Evolutionary conservation across 1,284 basidiomycete species (phyloP).

Genomic region (Golubevia pallescens): DNA sequence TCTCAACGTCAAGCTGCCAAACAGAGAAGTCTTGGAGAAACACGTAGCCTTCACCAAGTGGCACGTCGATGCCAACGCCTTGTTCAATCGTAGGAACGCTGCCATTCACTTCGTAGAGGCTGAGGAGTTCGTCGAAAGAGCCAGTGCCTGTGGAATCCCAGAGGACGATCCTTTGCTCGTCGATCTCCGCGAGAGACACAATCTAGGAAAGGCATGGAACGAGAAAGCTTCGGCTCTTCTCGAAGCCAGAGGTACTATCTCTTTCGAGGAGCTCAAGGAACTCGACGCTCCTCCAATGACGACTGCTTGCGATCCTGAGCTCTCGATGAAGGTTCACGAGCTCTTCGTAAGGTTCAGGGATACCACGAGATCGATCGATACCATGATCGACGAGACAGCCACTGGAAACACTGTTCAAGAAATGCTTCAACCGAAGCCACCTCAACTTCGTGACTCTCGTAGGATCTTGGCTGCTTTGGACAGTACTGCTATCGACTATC

Average conservation of each 20-base stretch:
- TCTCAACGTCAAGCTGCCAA: constrained; percentile 78
- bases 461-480: neutral
- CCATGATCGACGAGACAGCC: constrained; percentile 74
- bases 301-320: constrained; percentile 72
- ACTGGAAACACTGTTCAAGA: constrained; percentile 68
- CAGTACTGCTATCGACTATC: neutral
- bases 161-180: constrained; percentile 72
- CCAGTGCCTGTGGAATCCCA: constrained; percentile 73
- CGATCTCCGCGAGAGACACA: constrained; percentile 70
- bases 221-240: constrained; percentile 72
- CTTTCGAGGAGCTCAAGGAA: constrained; percentile 75
- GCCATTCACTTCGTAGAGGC: constrained; percentile 46
- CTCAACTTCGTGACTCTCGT: neutral
- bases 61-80: constrained; percentile 68
- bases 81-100: constrained; percentile 50
- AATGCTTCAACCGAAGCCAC: constrained; percentile 1
- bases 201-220: constrained; percentile 75
- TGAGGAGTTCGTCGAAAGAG: constrained; percentile 75
- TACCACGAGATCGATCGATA: constrained; percentile 66
- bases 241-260: constrained; percentile 70
- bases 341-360: neutral
- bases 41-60: constrained; percentile 76
- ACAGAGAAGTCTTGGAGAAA: constrained; percentile 76
- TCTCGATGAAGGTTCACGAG: constrained; percentile 70
- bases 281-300: constrained; percentile 69